A percentile compares a stretch with the other conserved stretches of the same genome.
Conservation (phyloP, 1,284 basidiomycete species). For the Malassezia vespertilionis region DNA sequence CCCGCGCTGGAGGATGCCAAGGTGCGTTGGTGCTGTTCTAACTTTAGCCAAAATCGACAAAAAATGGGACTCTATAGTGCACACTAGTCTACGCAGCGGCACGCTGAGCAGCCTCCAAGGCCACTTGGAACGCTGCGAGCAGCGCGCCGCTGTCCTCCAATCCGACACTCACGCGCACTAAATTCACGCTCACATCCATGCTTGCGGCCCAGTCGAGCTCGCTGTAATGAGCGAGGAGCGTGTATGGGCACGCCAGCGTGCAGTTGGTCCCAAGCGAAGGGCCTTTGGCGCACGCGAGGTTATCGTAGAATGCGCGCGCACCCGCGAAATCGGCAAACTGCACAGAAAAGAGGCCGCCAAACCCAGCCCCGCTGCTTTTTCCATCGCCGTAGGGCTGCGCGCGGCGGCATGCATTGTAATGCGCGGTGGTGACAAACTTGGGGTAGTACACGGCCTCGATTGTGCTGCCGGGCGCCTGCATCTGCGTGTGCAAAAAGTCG, state of each 20-base stretch:
- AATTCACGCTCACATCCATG: conserved; percentile 70
- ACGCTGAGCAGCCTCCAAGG: conserved; percentile 58
- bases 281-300: conserved; percentile 72
- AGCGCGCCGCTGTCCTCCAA: conserved; percentile 66
- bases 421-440: conserved; percentile 62
- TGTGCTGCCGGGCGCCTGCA: conserved; percentile 47
- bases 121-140: conserved; percentile 57
- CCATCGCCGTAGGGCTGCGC: conserved; percentile 27
- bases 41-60: conserved; percentile 13
- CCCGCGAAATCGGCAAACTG: conserved; percentile 65
- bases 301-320: conserved; percentile 75
- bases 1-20: conserved; percentile 31
- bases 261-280: conserved; percentile 92
- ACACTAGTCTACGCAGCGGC: conserved; percentile 4
- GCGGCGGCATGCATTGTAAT: conserved; percentile 63
- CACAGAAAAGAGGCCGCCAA: conserved; percentile 81
- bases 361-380: conserved; percentile 52
- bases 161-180: conserved; percentile 83
- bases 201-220: conserved; percentile 84
- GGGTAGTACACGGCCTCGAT: conserved; percentile 85
- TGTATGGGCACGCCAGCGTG: conserved; percentile 84
- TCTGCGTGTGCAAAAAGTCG: conserved; percentile 55
- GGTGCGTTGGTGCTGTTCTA: conserved; percentile 6
- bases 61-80: background rate
- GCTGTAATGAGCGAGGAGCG: conserved; percentile 78